Base-by-base conservation (phyloP, 2,329 filamentous ascomycete genomes). In the Fusarium paranaense region DNA sequence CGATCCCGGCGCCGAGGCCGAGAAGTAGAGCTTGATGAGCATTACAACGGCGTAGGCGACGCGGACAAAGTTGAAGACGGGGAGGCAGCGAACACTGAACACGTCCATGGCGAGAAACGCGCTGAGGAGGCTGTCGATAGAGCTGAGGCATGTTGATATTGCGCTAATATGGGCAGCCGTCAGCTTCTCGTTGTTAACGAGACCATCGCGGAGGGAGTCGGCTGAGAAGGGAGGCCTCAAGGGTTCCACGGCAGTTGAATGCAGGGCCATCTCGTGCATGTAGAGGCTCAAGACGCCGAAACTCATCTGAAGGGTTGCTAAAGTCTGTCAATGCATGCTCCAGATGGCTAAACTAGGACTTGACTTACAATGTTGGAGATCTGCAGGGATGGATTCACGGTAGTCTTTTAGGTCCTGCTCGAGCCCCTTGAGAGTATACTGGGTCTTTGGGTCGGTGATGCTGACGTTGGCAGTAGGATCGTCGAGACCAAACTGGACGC, bases 241-340 rank as follows among this genome's bases (percentile, higher is more conserved):
- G 71, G 89, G 88, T 62, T 93, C 91, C 10, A 90, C 85, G 22
- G 85, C 86, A 64, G 93, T 90, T 10, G 89, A 86, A 72, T 94
- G 91, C 72, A 95, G 89, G 4, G 90, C 91, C 63, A 94, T 90
- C 81, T 95, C 94, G 80, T 95, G 92, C 85, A 95, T 91, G 79
- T 93, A 95, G 4, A 95, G 84, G 70, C 87, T 92, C 38, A 94
- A 80, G 2, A 92, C 88, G 72, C 91, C 86, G 73, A 94, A 91
- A 69, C 89, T 89, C 73, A 95, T 87, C 20, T 85, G 83, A 54
- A 95, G 84, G 0, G 90, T 87, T n/a, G 89, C 91, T 91, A 14
- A 62, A 69, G 32, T 38, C 20, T 25, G 66, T 79, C 40, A 80
- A 76, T 40, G 35, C 40, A 52, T 18, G 33, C 30, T 42, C 59